Evolutionary conservation across 164 flowering plant genomes (phyloP), one percentile per base, ranked within the genome.

Genomic region (Cinnamomum micranthum): DNA sequence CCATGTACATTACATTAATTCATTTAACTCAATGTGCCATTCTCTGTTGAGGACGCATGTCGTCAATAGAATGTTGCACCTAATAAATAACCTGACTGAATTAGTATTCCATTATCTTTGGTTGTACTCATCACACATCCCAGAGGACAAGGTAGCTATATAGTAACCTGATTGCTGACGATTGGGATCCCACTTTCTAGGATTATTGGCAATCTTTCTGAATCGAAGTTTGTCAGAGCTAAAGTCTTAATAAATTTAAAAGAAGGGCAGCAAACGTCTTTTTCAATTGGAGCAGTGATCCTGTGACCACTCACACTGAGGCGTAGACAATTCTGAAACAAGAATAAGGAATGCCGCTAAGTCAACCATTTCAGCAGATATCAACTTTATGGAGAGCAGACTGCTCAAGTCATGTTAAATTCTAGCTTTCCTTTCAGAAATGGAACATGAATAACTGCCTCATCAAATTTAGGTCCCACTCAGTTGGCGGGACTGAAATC

Each of bases 41-140:
- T 76, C 78, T 90, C 85, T 93, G 91, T 76, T 90, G 97, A 78
- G 98, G 99, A 68, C 97, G 98, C 97, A 93, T 93, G 83, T 95
- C 99, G 74, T 93, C 94, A 78, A 95, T 77, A 50, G 98, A 95
- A 84, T 95, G 98, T 86, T 95, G 99, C 75, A 93, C 98, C 98
- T 95, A 66, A 78, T 20, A 74, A 60, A 20, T n/a, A 72, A 64
- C 64, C 71, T 58, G 28, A 71, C 14, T 65, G 24, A 22, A 74
- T 74, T 58, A 79, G 72, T 59, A 65, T 68, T 13, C 23, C 47
- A 63, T 60, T n/a, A 69, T 15, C 25, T 68, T 28, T 28, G 28
- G 33, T 11, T 22, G 2, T 55, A 55, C 52, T 24, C 14, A 41
- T 9, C 14, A 50, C 68, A 27, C 10, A 71, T 55, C n/a, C 41